Evolutionary conservation across 306 rosid species (phyloP), one percentile per base, ranked within the genome.

Genomic region (Neltuma alba): DNA sequence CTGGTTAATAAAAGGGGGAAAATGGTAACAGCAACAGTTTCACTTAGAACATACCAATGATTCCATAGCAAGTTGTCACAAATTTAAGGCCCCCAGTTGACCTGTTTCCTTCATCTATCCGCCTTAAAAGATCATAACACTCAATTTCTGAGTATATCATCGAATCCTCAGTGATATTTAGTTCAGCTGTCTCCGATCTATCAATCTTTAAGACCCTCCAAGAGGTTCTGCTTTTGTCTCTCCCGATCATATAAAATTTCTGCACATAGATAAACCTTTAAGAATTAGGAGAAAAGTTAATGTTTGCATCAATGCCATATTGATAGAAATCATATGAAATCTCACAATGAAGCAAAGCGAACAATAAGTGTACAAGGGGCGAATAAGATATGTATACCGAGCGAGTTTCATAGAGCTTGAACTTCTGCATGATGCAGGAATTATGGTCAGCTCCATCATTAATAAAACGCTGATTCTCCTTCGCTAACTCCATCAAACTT

Each of bases 131-230:
- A 82, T 96, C 99, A 57, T 63, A 84, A 80, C 97, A 93, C 86
- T 96, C 99, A 71, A 54, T 76, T 79, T 96, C 97, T 30, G 98
- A 80, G 87, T 91, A 96, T 6, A 81, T 31, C 47, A 91, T 73
- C 23, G 90, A 74, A 84, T 96, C 99, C 85, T 96, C 98, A 36
- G 81, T 55, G 81, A 96, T 85, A 77, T 61, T 83, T 41, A 96
- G 87, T 83, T 91, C 99, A 18, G 89, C 74, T 25, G 84, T 82
- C 80, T 96, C 99, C 81, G 71, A 42, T 74, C 96, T 88, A 77
- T 91, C 95, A 60, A 96, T 93, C 92, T 96, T 96, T 58, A 96
- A 84, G 72, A 91, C 92, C 89, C 87, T 89, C 99, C 98, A 96
- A 52, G 75, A 64, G n/a, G 95, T 85, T 86, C 97, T 88, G 88